phyloP scores from a whole-genome alignment of 768 basidiomycete species.

The Suillus occidentalis region DNA sequence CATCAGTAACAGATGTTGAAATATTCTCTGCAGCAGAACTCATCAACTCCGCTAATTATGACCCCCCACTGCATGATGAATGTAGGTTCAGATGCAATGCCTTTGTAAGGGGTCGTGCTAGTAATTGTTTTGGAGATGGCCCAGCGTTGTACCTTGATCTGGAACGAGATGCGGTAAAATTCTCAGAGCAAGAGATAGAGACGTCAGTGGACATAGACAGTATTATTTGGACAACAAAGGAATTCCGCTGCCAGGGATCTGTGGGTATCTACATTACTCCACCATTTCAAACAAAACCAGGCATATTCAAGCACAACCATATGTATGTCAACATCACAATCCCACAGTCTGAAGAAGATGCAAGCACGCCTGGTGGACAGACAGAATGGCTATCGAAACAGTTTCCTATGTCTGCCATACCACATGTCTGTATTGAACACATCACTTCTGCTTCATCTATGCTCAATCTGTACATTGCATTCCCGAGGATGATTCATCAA shows the following conservation, averaged over 20 bases:
- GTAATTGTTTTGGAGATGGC: background rate
- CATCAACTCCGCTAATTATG: background rate
- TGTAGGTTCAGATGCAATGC: background rate
- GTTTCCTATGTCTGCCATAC: no score
- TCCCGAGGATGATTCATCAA: no score
- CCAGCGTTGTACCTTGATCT: background rate
- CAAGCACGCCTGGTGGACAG: no score
- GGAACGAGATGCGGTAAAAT: background rate
- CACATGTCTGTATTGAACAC: no score
- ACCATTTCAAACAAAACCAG: background rate
- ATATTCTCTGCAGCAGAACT: background rate
- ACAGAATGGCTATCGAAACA: no score
- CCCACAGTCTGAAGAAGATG: no score
- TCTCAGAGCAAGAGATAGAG: background rate
- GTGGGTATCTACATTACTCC: background rate
- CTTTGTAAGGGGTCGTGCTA: background rate
- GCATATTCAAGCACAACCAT: no score
- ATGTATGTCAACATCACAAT: no score
- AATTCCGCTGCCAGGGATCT: background rate
- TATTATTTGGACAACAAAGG: background rate
- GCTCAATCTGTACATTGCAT: no score
- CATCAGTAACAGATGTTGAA: background rate
- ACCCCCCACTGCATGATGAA: background rate
- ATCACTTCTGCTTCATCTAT: no score
- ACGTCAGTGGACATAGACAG: background rate